Evolutionary conservation across 2,329 filamentous ascomycete species (phyloP), one percentile per base, ranked within the genome.

Genomic region (Clonostachys chloroleuca): DNA sequence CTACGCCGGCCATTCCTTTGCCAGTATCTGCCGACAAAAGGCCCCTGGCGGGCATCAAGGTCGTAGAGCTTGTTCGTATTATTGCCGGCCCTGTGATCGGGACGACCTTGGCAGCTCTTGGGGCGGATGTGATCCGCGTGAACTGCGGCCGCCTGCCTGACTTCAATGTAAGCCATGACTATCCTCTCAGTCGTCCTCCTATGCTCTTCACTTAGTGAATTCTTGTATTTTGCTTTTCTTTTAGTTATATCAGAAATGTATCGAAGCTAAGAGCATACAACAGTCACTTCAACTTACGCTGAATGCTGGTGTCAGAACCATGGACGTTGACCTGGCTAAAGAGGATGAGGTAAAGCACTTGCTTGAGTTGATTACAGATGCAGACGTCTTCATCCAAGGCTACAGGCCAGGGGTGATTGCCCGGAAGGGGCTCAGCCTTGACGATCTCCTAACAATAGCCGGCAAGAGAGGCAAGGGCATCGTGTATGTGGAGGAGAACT

Each of bases 401-500:
- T 78, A 77, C 48, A 66, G 74, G 5, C 75, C 74, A 0, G 67
- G 67, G 0, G 70, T 69, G 2, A 58, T 79, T 45, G 69, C 74
- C 14, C 70, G 70, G 47, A 66, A 68, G 24, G 75, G 74, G 0
- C 74, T 77, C 49, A 65, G 67, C 0, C 57, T 61, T 0, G 57
- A 68, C 5, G 68, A 63, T 62, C 70, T 88, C 9, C 65, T 74
- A 0, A 65, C 74, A 5, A n/a, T 39, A 39, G 14, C 14, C 10
- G 17, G 17, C 14, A n/a, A n/a, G 14, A 39, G 36, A 18, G 36
- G 14, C 6, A 39, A 18, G 36, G 62, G 84, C 3, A 77, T 77
- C 24, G 63, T 79, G n/a, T 68, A 75, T 42, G 68, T 73, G 3
- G 59, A 69, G 5, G 75, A 78, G 59, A 78, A 80, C 52, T 78